Percentiles rank a stretch among this genome's conserved stretches.
Evolutionary conservation across 176 grass and related monocot species (phyloP).

Genomic region (Leersia perrieri): DNA sequence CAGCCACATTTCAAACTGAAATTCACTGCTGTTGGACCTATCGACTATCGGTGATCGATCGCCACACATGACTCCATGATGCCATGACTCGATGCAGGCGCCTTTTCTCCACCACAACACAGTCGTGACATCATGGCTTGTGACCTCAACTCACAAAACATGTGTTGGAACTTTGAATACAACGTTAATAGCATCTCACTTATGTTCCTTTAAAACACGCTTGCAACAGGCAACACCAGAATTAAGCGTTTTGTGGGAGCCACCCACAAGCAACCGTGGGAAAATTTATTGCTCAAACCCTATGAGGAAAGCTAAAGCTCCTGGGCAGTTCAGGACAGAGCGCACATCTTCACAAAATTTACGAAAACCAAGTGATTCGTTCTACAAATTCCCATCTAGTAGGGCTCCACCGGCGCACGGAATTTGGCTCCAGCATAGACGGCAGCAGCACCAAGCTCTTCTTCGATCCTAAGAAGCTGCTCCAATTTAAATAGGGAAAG

Average conservation of each 20-base stretch:
- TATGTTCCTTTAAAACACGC: background rate
- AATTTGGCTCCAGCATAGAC: conserved; percentile 79
- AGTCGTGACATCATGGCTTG: too few species aligned
- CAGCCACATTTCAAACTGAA: too few species aligned
- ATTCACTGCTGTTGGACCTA: too few species aligned
- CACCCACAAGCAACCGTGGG: background rate
- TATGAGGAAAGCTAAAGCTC: background rate
- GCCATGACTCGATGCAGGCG: too few species aligned
- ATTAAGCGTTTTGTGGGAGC: background rate
- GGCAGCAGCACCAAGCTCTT: conserved; percentile 69
- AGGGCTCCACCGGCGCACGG: conserved; percentile 66
- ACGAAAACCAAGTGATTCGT: background rate
- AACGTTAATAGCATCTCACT: background rate
- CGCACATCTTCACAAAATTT: conserved; percentile 7
- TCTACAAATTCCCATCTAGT: conserved; percentile 31
- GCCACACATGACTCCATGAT: too few species aligned
- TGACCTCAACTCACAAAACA: too few species aligned
- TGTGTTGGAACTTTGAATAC: background rate
- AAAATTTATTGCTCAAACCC: conserved; percentile 33
- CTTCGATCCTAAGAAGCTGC: conserved; percentile 91
- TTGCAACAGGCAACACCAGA: background rate
- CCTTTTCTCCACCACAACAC: too few species aligned
- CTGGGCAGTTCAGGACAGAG: background rate
- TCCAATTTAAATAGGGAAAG: background rate
- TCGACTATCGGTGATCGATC: too few species aligned